Evolutionary conservation across 2,329 filamentous ascomycete genomes (phyloP).

Genomic region (Cucurbitaria berberidis): DNA sequence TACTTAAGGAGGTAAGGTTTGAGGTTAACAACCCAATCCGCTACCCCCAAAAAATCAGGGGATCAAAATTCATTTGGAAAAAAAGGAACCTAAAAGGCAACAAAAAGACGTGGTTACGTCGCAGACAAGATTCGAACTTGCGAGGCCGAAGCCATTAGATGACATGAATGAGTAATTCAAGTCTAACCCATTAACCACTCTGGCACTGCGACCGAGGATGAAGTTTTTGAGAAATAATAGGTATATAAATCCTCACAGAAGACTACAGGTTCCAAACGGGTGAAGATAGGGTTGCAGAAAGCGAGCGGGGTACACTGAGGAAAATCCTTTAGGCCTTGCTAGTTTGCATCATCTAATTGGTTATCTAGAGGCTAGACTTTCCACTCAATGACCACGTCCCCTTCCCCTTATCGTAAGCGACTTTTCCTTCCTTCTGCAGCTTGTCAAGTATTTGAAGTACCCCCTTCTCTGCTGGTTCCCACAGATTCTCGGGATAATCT

Average conservation of each 20-base stretch:
- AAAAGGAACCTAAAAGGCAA: too few relatives aligned
- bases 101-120: constrained; percentile 20
- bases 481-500: constrained; percentile 76
- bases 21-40: too few relatives aligned
- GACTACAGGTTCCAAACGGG: neutral
- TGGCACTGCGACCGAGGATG: constrained; percentile 39
- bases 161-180: constrained; percentile 46
- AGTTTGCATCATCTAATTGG: constrained; percentile 17
- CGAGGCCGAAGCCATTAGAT: constrained; percentile 53
- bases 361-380: constrained; percentile 40
- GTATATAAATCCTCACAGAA: neutral
- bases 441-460: constrained; percentile 81
- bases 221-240: neutral
- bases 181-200: constrained; percentile 54
- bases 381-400: constrained; percentile 45
- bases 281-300: neutral
- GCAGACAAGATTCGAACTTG: constrained; percentile 48
- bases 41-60: too few relatives aligned
- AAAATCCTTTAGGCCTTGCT: neutral
- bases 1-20: too few relatives aligned
- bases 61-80: too few relatives aligned
- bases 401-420: constrained; percentile 48
- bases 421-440: constrained; percentile 74
- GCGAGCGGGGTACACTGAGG: neutral
- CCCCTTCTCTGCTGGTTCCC: constrained; percentile 76